Evolutionary conservation across 1,284 basidiomycete species (phyloP).

Genomic region (Pseudozyma hubeiensis): DNA sequence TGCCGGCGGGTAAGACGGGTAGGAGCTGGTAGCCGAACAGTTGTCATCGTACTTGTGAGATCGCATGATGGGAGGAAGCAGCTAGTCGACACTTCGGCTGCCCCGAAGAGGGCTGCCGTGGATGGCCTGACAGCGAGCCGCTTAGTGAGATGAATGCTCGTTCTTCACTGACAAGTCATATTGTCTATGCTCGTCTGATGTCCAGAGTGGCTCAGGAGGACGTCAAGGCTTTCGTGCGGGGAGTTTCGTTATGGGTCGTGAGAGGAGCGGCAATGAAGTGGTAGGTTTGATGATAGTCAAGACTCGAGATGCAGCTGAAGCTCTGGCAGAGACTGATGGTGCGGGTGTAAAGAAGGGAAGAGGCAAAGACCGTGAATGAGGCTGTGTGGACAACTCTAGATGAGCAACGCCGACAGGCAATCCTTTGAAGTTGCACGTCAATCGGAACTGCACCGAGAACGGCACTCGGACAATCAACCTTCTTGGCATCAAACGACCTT

Average conservation of each 20-base stretch:
- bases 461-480: no score
- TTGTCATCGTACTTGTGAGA: conserved; percentile 13
- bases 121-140: neutral
- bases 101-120: neutral
- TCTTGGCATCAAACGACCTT: no score
- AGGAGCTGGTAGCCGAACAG: conserved; percentile 9
- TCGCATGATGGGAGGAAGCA: conserved; percentile 2
- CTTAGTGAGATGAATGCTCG: neutral
- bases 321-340: neutral
- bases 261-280: no score
- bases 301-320: no score
- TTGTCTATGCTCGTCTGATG: no score
- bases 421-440: no score
- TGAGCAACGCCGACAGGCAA: no score
- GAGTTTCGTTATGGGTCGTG: no score
- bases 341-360: neutral
- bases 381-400: neutral
- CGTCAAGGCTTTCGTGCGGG: no score
- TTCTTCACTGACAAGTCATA: neutral
- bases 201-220: no score
- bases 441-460: no score
- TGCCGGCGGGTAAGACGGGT: conserved; percentile 40
- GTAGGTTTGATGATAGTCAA: no score
- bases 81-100: neutral
- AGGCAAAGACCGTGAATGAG: neutral